phyloP scores from a whole-genome alignment of 1,139 yeast species.

The Nadsonia starkeyi-henricii region DNA sequence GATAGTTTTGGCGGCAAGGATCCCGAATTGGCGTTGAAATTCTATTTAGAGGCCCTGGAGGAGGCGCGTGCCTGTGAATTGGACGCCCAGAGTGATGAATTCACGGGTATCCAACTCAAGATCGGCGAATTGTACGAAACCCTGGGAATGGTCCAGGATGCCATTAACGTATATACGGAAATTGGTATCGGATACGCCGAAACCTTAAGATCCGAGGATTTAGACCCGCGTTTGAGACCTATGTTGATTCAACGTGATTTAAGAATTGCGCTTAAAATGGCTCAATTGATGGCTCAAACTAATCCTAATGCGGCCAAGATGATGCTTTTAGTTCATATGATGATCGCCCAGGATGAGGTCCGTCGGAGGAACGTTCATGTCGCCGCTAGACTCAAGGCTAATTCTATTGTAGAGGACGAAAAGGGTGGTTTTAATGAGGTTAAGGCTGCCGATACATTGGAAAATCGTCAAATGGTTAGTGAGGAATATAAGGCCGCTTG shows the following conservation, averaged over 20 bases:
- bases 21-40: constrained; percentile 50
- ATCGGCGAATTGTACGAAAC: constrained; percentile 77
- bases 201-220: constrained; percentile 32
- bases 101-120: constrained; percentile 77
- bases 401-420: constrained; percentile 8
- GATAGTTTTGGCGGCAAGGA: constrained; percentile 36
- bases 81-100: constrained; percentile 49
- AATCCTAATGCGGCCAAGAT: constrained; percentile 45
- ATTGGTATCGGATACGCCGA: constrained; percentile 45
- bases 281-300: constrained; percentile 35
- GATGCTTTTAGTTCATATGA: constrained; percentile 46
- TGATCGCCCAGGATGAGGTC: constrained; percentile 52
- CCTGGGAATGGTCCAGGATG: constrained; percentile 45
- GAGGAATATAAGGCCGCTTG: constrained; percentile 22
- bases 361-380: constrained; percentile 21
- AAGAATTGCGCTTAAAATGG: constrained; percentile 53
- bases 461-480: constrained; percentile 1
- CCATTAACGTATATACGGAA: constrained; percentile 52
- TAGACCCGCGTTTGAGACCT: constrained; percentile 27
- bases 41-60: constrained; percentile 44
- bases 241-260: constrained; percentile 60
- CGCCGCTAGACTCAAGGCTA: constrained; percentile 14
- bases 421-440: constrained; percentile 1
- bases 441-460: neutral
- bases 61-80: constrained; percentile 34